These are phyloP conservation scores for Vigna radiata DNA, from an alignment of 306 rosid genomes.

Conservation along the genomic window DNA sequence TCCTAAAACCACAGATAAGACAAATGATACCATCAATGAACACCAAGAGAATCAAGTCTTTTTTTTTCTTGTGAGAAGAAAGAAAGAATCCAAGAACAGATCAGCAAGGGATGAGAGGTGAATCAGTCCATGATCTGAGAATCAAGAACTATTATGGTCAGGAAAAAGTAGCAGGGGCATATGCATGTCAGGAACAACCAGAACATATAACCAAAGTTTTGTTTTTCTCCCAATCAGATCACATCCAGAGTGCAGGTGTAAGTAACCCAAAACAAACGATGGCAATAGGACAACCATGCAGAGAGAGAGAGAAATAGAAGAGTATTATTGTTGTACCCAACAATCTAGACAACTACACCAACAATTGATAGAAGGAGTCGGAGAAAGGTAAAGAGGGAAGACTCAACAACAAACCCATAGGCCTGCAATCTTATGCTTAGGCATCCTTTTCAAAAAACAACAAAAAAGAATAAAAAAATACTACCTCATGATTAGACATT, in stretches of 20 bases:
- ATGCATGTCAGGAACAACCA: slow-evolving; percentile 76
- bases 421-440: background rate
- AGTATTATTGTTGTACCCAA: no score
- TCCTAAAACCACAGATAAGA: background rate
- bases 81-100: background rate
- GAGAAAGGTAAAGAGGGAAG: slow-evolving; percentile 79
- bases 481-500: background rate
- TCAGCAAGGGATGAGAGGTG: slow-evolving; percentile 74
- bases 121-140: slow-evolving; percentile 69
- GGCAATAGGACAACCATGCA: background rate
- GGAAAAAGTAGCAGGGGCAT: slow-evolving; percentile 85
- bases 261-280: background rate
- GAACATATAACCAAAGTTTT: slow-evolving; percentile 26
- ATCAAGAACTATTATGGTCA: slow-evolving; percentile 58
- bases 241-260: slow-evolving; percentile 3
- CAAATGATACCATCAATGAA: background rate
- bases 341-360: background rate
- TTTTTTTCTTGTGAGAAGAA: background rate
- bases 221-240: slow-evolving; percentile 11
- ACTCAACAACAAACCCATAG: slow-evolving; percentile 53
- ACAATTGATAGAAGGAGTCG: slow-evolving; percentile 72
- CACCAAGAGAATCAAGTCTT: background rate
- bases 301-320: background rate
- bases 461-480: no score
- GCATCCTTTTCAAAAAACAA: background rate